A percentile compares a stretch with the other conserved stretches of the same genome.
phyloP scores from a whole-genome alignment of 148 eudicot species.

The Persicaria tinctoria region DNA sequence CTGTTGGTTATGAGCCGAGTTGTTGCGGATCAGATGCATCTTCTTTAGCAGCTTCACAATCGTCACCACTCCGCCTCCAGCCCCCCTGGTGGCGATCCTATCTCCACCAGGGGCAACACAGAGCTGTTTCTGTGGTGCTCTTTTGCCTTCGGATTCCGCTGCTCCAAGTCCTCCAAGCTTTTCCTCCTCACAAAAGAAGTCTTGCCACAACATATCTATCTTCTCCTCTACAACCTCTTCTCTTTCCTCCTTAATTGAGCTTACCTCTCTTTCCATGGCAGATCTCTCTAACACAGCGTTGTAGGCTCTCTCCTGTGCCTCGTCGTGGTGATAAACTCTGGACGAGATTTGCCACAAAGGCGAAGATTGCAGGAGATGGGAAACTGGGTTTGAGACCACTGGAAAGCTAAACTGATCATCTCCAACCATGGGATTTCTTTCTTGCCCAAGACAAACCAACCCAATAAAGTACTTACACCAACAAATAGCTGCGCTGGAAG shows the following conservation, averaged over 20 bases:
- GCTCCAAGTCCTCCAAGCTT: neutral
- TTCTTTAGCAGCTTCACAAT: slow-evolving; percentile 13
- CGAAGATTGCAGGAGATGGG: slow-evolving; percentile 18
- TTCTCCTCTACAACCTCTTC: slow-evolving; percentile 24
- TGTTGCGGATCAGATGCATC: slow-evolving; percentile 14
- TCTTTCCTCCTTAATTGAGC: neutral
- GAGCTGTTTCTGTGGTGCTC: neutral
- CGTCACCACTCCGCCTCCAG: neutral
- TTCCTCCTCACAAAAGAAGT: slow-evolving; percentile 24
- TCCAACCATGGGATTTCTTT: slow-evolving; percentile 9
- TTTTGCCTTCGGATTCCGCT: slow-evolving; percentile 4
- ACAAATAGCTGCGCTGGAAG: neutral
- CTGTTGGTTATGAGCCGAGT: neutral
- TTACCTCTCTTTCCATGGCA: slow-evolving; percentile 7
- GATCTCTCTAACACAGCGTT: slow-evolving; percentile 12
- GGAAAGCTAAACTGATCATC: slow-evolving; percentile 35
- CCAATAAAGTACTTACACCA: neutral
- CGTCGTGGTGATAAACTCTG: slow-evolving; percentile 21
- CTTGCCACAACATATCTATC: slow-evolving; percentile 37
- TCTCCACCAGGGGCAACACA: neutral
- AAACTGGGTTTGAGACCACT: slow-evolving; percentile 21
- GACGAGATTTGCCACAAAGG: slow-evolving; percentile 33
- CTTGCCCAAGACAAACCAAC: neutral
- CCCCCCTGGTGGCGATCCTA: neutral
- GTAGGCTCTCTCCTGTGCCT: neutral